Evolutionary conservation across 345 rosid genomes (phyloP), one percentile per base, ranked within the genome.

Genomic region (Salix suchowensis): DNA sequence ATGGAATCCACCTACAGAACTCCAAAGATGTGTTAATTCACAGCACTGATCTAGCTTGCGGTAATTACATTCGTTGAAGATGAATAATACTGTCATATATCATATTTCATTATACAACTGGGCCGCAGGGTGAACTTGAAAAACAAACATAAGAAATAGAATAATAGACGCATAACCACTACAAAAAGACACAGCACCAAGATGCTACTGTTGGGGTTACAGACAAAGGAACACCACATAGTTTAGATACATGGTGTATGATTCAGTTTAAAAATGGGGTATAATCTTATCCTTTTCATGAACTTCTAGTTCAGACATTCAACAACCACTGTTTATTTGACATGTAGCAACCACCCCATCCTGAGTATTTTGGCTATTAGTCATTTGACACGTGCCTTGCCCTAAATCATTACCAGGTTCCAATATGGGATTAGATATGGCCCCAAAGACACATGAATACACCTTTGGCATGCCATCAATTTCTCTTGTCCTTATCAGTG

Each of bases 1-100:
- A 96, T 76, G 99, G 99, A 77, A 90, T 96, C 82, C 99, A 91
- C 83, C 83, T 96, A 24, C 98, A 93, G 84, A 96, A 96, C 87
- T 82, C 90, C 75, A 93, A 80, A 82, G 91, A 96, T 75, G 98
- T 89, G 83, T 83, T 90, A 78, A 91, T 96, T 79, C 94, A 83
- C 42, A 84, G 89, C 75, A 79, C 86, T 71, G 77, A 79, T 82
- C 87, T 96, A 68, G 91, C 95, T 68, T 96, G 99, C 46, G 97
- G 99, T 96, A 96, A 67, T 50, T 73, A 72, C 60, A 69, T 66
- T 64, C 21, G 36, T 67, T 46, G 6, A 36, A 42, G 36, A 71
- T 64, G 23, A 75, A 61, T 55, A 50, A 67, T 48, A 28, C 77
- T n/a, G 1, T 16, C 55, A 39, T 34, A 34, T 48, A 72, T 68